phyloP scores from a whole-genome alignment of 1,284 basidiomycete genomes.

The Phaffia rhodozyma region DNA sequence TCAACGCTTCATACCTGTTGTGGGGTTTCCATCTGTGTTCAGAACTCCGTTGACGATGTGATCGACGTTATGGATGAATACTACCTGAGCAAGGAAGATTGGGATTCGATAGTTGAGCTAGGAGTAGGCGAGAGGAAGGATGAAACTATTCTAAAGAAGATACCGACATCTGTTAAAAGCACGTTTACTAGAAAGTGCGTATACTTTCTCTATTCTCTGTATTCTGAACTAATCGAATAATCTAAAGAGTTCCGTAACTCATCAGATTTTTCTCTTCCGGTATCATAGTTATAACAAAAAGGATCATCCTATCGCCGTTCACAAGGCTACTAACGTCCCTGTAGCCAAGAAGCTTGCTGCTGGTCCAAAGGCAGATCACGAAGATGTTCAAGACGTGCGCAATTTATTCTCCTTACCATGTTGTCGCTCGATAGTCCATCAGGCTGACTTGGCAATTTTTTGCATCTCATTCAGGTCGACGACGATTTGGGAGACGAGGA shows the following conservation, averaged over 20 bases:
- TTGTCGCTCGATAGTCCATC: constrained; percentile 30
- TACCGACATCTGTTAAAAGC: constrained; percentile 66
- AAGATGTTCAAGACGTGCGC: constrained; percentile 63
- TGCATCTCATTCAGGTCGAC: background rate
- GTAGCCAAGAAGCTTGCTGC: constrained; percentile 63
- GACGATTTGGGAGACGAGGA: constrained; percentile 16
- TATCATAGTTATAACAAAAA: constrained; percentile 61
- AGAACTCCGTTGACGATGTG: constrained; percentile 68
- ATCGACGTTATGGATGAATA: constrained; percentile 90
- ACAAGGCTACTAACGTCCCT: constrained; percentile 67
- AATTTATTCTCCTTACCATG: background rate
- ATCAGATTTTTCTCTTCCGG: background rate
- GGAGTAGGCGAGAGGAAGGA: constrained; percentile 72
- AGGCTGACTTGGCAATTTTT: constrained; percentile 24
- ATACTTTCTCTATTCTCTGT: constrained; percentile 12
- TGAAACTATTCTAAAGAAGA: constrained; percentile 65
- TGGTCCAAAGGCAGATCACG: constrained; percentile 68
- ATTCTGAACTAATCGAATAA: background rate
- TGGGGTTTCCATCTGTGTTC: constrained; percentile 19
- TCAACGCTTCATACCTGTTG: background rate
- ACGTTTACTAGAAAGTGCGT: constrained; percentile 73
- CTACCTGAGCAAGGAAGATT: constrained; percentile 83
- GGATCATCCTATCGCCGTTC: constrained; percentile 84
- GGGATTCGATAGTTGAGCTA: constrained; percentile 88
- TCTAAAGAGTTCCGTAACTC: background rate